Evolutionary conservation across 768 basidiomycete genomes (phyloP).

Genomic region (Pulveroboletus ravenelii): DNA sequence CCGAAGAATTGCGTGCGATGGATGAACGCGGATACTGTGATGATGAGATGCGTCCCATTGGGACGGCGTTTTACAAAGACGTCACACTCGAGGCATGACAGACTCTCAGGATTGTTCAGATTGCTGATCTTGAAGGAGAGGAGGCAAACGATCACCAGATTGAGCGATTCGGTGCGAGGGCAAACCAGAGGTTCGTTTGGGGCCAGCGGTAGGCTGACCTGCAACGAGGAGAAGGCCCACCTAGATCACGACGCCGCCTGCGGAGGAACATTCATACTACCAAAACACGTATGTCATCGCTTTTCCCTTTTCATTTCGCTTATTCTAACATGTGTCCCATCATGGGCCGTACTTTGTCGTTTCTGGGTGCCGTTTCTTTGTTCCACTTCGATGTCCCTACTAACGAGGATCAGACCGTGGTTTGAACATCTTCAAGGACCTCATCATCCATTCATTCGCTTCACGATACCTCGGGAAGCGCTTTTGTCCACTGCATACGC

Average conservation of each 20-base stretch:
- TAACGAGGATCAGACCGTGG: too few species aligned
- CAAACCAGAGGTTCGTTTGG: slow-evolving; percentile 51
- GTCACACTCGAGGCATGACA: slow-evolving; percentile 79
- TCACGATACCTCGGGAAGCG: too few species aligned
- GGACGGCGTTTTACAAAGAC: slow-evolving; percentile 51
- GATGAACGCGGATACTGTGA: slow-evolving; percentile 86
- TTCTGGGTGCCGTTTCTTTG: too few species aligned
- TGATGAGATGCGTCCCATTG: slow-evolving; percentile 67
- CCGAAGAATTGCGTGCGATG: slow-evolving; percentile 53
- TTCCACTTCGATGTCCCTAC: too few species aligned
- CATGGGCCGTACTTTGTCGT: too few species aligned
- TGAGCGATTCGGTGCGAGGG: slow-evolving; percentile 69
- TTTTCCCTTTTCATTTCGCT: too few species aligned
- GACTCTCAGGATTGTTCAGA: slow-evolving; percentile 35
- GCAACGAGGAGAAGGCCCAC: slow-evolving; percentile 34
- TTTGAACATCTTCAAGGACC: too few species aligned
- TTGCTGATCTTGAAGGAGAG: slow-evolving; percentile 43
- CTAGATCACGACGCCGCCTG: slow-evolving; percentile 57
- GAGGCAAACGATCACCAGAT: slow-evolving; percentile 58
- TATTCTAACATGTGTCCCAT: too few species aligned
- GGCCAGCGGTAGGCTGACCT: slow-evolving; percentile 29
- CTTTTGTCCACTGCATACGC: too few species aligned
- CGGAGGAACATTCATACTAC: slow-evolving; percentile 62
- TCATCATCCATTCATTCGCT: too few species aligned
- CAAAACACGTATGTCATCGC: slow-evolving; percentile 37